phyloP scores from a whole-genome alignment of 805 yeast genomes.

The Suhomyces faveliae region DNA sequence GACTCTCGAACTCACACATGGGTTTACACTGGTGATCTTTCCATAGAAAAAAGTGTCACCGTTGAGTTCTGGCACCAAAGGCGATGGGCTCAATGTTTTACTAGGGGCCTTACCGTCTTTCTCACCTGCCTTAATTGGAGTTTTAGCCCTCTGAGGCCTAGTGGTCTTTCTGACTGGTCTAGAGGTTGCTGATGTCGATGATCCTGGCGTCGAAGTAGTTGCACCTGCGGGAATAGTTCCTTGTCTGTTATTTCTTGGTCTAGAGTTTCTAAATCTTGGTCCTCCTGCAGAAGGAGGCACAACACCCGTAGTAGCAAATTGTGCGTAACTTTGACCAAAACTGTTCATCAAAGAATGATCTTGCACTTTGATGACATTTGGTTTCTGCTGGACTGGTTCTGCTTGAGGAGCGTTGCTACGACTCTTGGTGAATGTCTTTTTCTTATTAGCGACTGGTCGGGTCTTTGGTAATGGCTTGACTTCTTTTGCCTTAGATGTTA shows the following conservation, averaged over 20 bases:
- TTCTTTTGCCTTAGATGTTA: constrained; percentile 19
- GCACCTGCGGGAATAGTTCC: background rate
- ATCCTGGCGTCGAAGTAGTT: background rate
- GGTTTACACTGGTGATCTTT: constrained; percentile 30
- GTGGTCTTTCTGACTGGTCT: constrained; percentile 6
- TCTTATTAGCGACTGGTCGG: constrained; percentile 1
- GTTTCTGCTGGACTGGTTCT: background rate
- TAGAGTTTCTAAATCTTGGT: constrained; percentile 3
- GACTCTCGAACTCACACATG: constrained; percentile 30
- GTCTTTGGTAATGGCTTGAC: constrained; percentile 7
- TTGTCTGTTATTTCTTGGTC: constrained; percentile 1
- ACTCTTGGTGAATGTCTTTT: background rate
- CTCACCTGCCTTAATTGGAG: background rate
- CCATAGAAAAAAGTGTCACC: constrained; percentile 39
- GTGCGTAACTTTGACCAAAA: constrained; percentile 7
- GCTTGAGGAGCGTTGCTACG: background rate
- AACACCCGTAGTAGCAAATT: constrained; percentile 1
- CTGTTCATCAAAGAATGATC: constrained; percentile 13
- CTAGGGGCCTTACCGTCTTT: constrained; percentile 5
- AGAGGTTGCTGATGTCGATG: background rate
- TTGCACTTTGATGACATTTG: constrained; percentile 9
- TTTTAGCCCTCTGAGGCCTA: background rate
- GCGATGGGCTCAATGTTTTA: constrained; percentile 7
- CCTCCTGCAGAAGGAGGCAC: constrained; percentile 3
- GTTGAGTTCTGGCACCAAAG: constrained; percentile 19